These are phyloP conservation scores for Chalaropsis thielavioides DNA, from an alignment of 2,329 filamentous ascomycete genomes.

Conservation along the genomic window DNA sequence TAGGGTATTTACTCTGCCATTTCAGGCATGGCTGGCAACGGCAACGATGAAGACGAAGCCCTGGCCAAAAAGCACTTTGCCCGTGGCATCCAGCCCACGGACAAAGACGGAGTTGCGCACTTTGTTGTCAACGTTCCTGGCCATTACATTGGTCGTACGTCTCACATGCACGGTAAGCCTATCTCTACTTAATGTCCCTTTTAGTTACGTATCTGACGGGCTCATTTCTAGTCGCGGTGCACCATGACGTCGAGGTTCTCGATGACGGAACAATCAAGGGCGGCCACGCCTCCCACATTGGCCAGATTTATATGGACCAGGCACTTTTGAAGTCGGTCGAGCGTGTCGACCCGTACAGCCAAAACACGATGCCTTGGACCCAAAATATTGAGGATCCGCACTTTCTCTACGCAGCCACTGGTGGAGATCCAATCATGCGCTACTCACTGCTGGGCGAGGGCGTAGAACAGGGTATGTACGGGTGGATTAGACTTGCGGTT, in stretches of 20 bases:
- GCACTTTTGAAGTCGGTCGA: constrained; percentile 39
- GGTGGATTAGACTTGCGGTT: constrained; percentile 41
- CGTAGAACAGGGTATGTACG: constrained; percentile 37
- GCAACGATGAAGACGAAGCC: constrained; percentile 29
- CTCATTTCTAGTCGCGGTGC: constrained; percentile 24
- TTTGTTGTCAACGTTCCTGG: constrained; percentile 33
- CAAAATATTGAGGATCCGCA: constrained; percentile 40
- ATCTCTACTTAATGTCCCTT: constrained; percentile 23
- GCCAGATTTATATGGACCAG: constrained; percentile 52
- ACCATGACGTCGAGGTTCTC: constrained; percentile 25
- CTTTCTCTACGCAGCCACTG: constrained; percentile 32
- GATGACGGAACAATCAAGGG: constrained; percentile 26
- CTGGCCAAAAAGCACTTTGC: constrained; percentile 26
- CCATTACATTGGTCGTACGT: constrained; percentile 32
- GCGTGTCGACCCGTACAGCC: constrained; percentile 31
- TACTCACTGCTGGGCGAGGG: constrained; percentile 42
- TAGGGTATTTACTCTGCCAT: constrained; percentile 28
- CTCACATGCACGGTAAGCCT: constrained; percentile 31
- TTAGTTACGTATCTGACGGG: neutral
- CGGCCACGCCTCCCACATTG: constrained; percentile 40
- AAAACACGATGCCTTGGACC: constrained; percentile 34
- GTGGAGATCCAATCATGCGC: constrained; percentile 43
- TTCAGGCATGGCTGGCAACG: constrained; percentile 23
- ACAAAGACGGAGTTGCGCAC: constrained; percentile 30
- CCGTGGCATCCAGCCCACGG: constrained; percentile 29